Evolutionary conservation across 768 basidiomycete genomes (phyloP).

Genomic region (Kwoniella newhampshirensis): DNA sequence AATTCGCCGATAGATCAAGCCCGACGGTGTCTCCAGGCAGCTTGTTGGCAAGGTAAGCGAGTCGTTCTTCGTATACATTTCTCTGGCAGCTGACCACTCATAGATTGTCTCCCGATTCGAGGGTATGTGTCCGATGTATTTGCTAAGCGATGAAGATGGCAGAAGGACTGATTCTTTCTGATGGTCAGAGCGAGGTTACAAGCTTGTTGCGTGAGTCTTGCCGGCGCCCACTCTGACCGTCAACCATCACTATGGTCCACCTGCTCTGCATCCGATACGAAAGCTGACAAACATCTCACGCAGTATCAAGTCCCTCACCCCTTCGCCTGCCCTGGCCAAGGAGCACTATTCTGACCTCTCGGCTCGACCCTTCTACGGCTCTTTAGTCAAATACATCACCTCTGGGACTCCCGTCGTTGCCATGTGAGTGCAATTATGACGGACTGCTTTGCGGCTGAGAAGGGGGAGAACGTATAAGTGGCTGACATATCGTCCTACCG

Average conservation of each 20-base stretch:
- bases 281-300: neutral
- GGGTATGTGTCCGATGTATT: slow-evolving; percentile 13
- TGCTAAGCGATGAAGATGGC: neutral
- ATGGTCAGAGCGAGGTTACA: slow-evolving; percentile 42
- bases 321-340: slow-evolving; percentile 29
- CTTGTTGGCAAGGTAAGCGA: slow-evolving; percentile 45
- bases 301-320: slow-evolving; percentile 42
- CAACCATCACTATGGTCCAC: too few species aligned
- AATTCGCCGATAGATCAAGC: slow-evolving; percentile 40
- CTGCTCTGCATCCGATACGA: neutral
- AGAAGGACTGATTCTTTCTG: neutral
- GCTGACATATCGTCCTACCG: neutral
- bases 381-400: slow-evolving; percentile 49
- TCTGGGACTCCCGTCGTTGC: slow-evolving; percentile 49
- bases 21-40: slow-evolving; percentile 47
- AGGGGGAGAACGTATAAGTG: neutral
- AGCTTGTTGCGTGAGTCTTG: slow-evolving; percentile 42
- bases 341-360: slow-evolving; percentile 35
- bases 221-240: neutral
- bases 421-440: slow-evolving; percentile 31
- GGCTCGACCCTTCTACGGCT: slow-evolving; percentile 39
- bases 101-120: slow-evolving; percentile 48
- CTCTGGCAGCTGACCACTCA: neutral
- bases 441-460: neutral
- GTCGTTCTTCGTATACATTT: neutral